Conservation (phyloP, 2,329 filamentous ascomycete species). For the Aspergillus versicolor region DNA sequence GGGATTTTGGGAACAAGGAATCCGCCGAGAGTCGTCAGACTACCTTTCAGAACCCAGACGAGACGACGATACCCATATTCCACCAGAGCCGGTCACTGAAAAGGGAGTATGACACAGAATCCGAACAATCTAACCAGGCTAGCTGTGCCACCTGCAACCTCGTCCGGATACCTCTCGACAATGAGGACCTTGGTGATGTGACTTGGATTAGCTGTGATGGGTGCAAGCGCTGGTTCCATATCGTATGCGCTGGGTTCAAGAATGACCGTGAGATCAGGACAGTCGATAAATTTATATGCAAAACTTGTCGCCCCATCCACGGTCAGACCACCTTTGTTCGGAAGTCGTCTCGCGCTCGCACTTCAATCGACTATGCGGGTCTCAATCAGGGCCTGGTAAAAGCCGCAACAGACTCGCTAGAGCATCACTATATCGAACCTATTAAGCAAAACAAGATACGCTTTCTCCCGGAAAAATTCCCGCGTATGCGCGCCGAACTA, state of each 20-base stretch:
- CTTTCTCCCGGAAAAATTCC: conserved; percentile 62
- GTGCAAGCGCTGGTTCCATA: conserved; percentile 68
- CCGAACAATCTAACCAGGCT: conserved; percentile 39
- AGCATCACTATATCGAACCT: conserved; percentile 67
- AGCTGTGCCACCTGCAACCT: conserved; percentile 59
- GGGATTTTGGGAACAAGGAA: conserved; percentile 11
- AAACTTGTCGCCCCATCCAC: conserved; percentile 57
- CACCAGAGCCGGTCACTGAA: conserved; percentile 24
- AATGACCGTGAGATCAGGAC: conserved; percentile 63
- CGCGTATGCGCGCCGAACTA: conserved; percentile 62
- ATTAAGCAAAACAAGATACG: conserved; percentile 65
- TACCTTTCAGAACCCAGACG: conserved; percentile 8
- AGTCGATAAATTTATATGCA: conserved; percentile 68
- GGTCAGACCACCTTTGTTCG: conserved; percentile 67
- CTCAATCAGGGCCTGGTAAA: conserved; percentile 66
- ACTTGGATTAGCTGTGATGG: conserved; percentile 68
- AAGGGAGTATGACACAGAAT: conserved; percentile 26
- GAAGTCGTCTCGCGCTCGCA: conserved; percentile 64
- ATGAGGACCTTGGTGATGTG: conserved; percentile 54
- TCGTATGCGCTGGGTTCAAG: conserved; percentile 65
- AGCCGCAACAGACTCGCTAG: conserved; percentile 62
- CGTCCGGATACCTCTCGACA: conserved; percentile 51
- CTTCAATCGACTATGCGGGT: conserved; percentile 67
- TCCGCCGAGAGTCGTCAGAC: conserved; percentile 14
- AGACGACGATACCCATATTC: conserved; percentile 5